These are phyloP conservation scores for Trichoderma koningii DNA, from an alignment of 2,329 filamentous ascomycete genomes.

Conservation along the genomic window DNA sequence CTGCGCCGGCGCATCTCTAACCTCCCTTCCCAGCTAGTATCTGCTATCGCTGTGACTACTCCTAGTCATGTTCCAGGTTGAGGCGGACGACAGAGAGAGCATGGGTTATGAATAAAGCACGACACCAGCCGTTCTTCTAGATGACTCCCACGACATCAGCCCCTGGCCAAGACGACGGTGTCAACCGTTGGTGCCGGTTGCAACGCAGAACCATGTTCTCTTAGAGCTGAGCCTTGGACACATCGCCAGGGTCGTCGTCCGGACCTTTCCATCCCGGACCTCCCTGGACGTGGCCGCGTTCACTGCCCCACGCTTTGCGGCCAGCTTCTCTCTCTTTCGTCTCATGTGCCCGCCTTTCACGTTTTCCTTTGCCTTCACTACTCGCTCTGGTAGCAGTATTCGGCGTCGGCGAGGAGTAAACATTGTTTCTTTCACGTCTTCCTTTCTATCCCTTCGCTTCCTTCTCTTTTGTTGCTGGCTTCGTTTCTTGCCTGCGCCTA, in stretches of 20 bases:
- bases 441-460: not conserved
- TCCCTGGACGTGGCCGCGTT: not conserved
- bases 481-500: not conserved
- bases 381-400: slow-evolving; percentile 23
- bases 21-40: not conserved
- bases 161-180: slow-evolving; percentile 20
- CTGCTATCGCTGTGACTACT: not conserved
- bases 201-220: slow-evolving; percentile 16
- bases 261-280: slow-evolving; percentile 18
- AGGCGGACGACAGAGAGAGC: not conserved
- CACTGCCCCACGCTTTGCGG: slow-evolving; percentile 6
- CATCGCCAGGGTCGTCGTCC: not conserved
- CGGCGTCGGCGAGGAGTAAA: slow-evolving; percentile 12
- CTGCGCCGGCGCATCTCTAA: not conserved
- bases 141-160: not conserved
- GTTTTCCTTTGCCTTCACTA: slow-evolving; percentile 8
- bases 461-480: not conserved
- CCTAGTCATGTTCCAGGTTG: not conserved
- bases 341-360: slow-evolving; percentile 1
- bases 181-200: slow-evolving; percentile 18
- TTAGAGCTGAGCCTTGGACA: not conserved
- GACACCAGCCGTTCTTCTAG: not conserved
- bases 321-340: not conserved
- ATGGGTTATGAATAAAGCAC: not conserved
- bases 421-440: not conserved